Percentiles rank a stretch among this genome's conserved stretches.
phyloP scores from a whole-genome alignment of 148 eudicot genomes.

The Nepenthes mirabilis region DNA sequence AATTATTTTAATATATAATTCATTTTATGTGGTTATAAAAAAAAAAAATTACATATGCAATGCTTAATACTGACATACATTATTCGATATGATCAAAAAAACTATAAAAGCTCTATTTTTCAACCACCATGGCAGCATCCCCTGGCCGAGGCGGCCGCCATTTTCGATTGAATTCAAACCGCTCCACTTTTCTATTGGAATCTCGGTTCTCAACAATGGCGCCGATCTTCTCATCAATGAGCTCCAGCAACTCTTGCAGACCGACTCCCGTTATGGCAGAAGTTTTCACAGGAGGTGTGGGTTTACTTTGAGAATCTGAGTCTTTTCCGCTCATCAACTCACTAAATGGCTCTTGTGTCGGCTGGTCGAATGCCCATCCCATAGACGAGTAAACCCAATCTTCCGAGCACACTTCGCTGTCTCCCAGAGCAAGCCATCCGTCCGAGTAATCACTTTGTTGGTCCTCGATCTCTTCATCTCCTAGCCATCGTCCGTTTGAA shows the following conservation, averaged over 20 bases:
- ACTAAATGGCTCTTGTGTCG: slow-evolving; percentile 7
- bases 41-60: too few relatives aligned
- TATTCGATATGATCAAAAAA: too few relatives aligned
- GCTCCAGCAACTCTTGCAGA: slow-evolving; percentile 65
- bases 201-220: slow-evolving; percentile 9
- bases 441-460: slow-evolving; percentile 25
- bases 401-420: slow-evolving; percentile 19
- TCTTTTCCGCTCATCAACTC: slow-evolving; percentile 6
- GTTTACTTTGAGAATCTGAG: slow-evolving; percentile 13
- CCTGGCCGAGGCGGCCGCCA: slow-evolving; percentile 66
- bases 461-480: slow-evolving; percentile 18
- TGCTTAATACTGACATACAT: too few relatives aligned
- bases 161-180: slow-evolving; percentile 40
- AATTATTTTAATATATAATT: too few relatives aligned
- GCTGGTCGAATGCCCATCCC: slow-evolving; percentile 23
- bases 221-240: slow-evolving; percentile 58
- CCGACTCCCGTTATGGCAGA: slow-evolving; percentile 79
- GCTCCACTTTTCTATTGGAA: slow-evolving; percentile 23
- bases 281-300: slow-evolving; percentile 36
- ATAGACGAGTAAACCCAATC: slow-evolving; percentile 14
- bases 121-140: slow-evolving; percentile 36
- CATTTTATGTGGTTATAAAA: too few relatives aligned
- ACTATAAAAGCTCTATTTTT: slow-evolving; percentile 6
- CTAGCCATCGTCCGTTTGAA: neutral
- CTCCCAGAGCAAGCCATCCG: slow-evolving; percentile 22